Conservation (phyloP, 208 protist species). For the Acanthamoeba healyi region DNA sequence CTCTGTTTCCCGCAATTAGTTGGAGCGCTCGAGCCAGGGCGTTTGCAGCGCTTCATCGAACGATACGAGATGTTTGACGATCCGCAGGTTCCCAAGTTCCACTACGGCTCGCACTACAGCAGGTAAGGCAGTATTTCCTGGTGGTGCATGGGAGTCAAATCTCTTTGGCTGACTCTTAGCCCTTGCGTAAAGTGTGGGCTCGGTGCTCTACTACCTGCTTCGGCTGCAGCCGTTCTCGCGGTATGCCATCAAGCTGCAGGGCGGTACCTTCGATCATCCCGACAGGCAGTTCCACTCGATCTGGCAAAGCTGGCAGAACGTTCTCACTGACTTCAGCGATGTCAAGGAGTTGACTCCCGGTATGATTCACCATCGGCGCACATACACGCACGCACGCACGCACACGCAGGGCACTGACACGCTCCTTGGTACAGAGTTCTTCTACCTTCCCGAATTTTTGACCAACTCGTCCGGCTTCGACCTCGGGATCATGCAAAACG, state of each 20-base stretch:
- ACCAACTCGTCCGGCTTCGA: constrained; percentile 83
- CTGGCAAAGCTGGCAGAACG: constrained; percentile 90
- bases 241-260: constrained; percentile 93
- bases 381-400: constrained; percentile 97
- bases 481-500: constrained; percentile 79
- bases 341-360: constrained; percentile 92
- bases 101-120: constrained; percentile 97
- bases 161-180: no score
- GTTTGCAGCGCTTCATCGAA: constrained; percentile 89
- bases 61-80: constrained; percentile 84
- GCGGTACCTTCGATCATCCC: constrained; percentile 94
- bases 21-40: constrained; percentile 91
- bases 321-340: constrained; percentile 88
- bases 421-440: constrained; percentile 15
- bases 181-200: constrained; percentile 77
- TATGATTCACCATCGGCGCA: no score
- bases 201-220: constrained; percentile 95
- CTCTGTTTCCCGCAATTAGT: no score
- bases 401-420: constrained; percentile 91
- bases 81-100: constrained; percentile 87
- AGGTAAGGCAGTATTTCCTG: constrained; percentile 86
- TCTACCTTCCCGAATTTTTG: constrained; percentile 80
- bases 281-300: constrained; percentile 95
- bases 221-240: constrained; percentile 91
- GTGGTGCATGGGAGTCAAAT: no score